Conservation (phyloP, 202 grass and related monocot species). For the Carex arenaria region DNA sequence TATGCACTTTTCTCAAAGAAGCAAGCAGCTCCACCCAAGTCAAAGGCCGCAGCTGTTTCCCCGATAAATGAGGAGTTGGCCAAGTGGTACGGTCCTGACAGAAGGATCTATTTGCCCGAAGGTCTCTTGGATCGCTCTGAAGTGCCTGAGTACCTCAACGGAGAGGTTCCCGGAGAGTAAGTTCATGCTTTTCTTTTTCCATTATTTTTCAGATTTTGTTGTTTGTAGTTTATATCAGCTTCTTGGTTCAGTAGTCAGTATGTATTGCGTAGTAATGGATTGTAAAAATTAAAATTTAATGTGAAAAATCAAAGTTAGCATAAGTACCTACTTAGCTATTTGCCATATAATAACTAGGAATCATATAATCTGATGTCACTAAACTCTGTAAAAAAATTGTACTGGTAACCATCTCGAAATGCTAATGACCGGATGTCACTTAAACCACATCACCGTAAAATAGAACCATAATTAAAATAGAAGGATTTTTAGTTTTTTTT, state of each 20-base stretch:
- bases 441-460: background rate
- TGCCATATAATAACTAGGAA: background rate
- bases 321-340: background rate
- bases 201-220: background rate
- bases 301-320: background rate
- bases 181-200: conserved; percentile 19
- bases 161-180: conserved; percentile 95
- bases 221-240: background rate
- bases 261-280: background rate
- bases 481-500: background rate
- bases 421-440: background rate
- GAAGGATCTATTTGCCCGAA: conserved; percentile 86
- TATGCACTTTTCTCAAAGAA: conserved; percentile 76
- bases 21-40: conserved; percentile 36
- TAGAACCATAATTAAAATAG: background rate
- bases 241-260: background rate
- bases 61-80: conserved; percentile 66
- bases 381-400: background rate
- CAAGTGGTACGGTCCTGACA: conserved; percentile 86
- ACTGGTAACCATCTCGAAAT: background rate
- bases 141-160: conserved; percentile 90
- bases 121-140: conserved; percentile 91
- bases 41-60: conserved; percentile 24
- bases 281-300: background rate
- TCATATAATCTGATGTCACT: background rate